A percentile compares a stretch with the other conserved stretches of the same genome.
phyloP scores from a whole-genome alignment of 1,139 yeast genomes.

The Blastobotrys malaysiensis region DNA sequence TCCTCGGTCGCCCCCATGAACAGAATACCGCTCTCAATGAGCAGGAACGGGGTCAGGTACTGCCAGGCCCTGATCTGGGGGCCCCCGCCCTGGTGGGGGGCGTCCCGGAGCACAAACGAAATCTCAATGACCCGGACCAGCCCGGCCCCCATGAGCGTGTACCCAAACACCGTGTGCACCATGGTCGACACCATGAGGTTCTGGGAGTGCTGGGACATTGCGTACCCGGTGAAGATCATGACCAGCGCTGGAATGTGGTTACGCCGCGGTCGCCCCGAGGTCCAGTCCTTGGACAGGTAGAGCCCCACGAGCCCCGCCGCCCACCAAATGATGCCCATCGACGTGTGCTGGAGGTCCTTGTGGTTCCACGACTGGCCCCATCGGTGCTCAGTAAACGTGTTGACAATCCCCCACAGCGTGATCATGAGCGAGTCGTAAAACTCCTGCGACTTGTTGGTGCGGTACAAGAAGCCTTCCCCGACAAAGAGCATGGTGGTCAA shows the following conservation, averaged over 20 bases:
- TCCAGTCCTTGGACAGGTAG: slow-evolving; percentile 58
- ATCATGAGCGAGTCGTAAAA: slow-evolving; percentile 75
- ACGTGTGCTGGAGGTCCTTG: slow-evolving; percentile 82
- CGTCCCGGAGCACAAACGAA: slow-evolving; percentile 55
- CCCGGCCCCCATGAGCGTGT: slow-evolving; percentile 76
- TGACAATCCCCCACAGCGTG: slow-evolving; percentile 86
- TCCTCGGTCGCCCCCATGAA: slow-evolving; percentile 94
- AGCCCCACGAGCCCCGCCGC: slow-evolving; percentile 85
- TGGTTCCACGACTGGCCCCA: slow-evolving; percentile 94
- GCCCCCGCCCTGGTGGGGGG: slow-evolving; percentile 31
- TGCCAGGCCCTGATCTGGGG: slow-evolving; percentile 66
- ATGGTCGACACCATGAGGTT: slow-evolving; percentile 68
- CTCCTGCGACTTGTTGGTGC: slow-evolving; percentile 63
- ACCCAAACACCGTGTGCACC: slow-evolving; percentile 82
- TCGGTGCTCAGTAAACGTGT: slow-evolving; percentile 91
- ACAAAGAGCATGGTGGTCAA: slow-evolving; percentile 58
- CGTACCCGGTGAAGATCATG: slow-evolving; percentile 83
- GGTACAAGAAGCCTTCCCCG: slow-evolving; percentile 36
- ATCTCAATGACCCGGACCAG: slow-evolving; percentile 69
- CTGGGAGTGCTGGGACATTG: slow-evolving; percentile 88
- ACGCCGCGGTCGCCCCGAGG: slow-evolving; percentile 40
- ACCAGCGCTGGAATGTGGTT: slow-evolving; percentile 76
- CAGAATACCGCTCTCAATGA: slow-evolving; percentile 69
- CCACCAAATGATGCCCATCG: slow-evolving; percentile 98
- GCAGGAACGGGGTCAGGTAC: slow-evolving; percentile 73